Evolutionary conservation across 352 stramenopile species (phyloP).

Genomic region (Globisporangium megalacanthum): DNA sequence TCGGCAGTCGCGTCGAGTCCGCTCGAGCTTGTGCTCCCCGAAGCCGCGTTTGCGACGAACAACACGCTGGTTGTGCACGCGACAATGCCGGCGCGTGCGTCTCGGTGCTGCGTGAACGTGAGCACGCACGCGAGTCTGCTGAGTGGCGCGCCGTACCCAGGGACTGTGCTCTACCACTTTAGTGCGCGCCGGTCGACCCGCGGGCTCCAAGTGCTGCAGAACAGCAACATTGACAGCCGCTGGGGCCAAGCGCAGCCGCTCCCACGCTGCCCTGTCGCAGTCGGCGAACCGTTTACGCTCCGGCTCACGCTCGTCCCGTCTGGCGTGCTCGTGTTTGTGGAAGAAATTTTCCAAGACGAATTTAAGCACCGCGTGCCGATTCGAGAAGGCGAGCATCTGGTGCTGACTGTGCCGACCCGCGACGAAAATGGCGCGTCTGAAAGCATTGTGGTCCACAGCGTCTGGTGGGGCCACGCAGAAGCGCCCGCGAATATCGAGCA

Average conservation of each 20-base stretch:
- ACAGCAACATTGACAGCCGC: conserved; percentile 77
- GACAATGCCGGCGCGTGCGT: conserved; percentile 53
- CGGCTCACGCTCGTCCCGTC: conserved; percentile 61
- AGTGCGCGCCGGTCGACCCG: conserved; percentile 61
- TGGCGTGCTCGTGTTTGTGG: conserved; percentile 74
- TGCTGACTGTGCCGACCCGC: conserved; percentile 64
- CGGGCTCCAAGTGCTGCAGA: conserved; percentile 63
- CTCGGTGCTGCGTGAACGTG: conserved; percentile 74
- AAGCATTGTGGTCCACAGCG: conserved; percentile 67
- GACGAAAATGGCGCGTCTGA: conserved; percentile 75
- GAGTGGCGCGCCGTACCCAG: conserved; percentile 60
- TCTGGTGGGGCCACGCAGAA: conserved; percentile 82
- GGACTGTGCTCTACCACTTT: conserved; percentile 79
- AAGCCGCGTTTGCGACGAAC: conserved; percentile 76
- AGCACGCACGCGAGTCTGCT: conserved; percentile 68
- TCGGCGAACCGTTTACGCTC: conserved; percentile 74
- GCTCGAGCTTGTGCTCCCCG: conserved; percentile 61
- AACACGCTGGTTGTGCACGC: conserved; percentile 83
- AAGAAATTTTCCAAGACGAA: conserved; percentile 80
- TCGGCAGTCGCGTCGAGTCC: conserved; percentile 39
- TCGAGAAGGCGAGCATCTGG: conserved; percentile 73
- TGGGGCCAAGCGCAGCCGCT: conserved; percentile 71
- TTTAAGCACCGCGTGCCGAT: conserved; percentile 84
- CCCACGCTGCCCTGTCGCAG: conserved; percentile 56
- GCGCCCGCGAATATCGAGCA: conserved; percentile 61